A percentile compares a stretch with the other conserved stretches of the same genome.
phyloP scores from a whole-genome alignment of 129 eudicot species.

The Helianthus annuus region HanXRQr2.0-SUNRISE NC_035445.2:156892609-156893108 shows the following conservation, averaged over 20 bases:
- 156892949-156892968: not conserved
- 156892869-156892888: not conserved
- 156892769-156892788: conserved; percentile 7
- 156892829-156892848: not conserved
- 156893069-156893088: not conserved
- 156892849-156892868: not conserved
- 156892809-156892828: not conserved
- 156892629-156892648: not conserved
- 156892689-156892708: conserved; percentile 11
- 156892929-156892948: not conserved
- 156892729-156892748: not conserved
- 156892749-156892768: not conserved
- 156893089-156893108: not conserved
- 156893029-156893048: not conserved
- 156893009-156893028: not conserved
- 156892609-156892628: not conserved
- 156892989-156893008: not conserved
- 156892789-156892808: not conserved
- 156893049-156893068: not conserved
- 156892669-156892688: not conserved
- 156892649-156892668: not conserved
- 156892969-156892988: not conserved
- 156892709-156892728: not conserved
- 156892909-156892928: not conserved
- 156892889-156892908: conserved; percentile 2